These are phyloP conservation scores for Mucor velutinosus DNA, from an alignment of 371 early-diverging fungal genomes.

Conservation along the genomic window DNA sequence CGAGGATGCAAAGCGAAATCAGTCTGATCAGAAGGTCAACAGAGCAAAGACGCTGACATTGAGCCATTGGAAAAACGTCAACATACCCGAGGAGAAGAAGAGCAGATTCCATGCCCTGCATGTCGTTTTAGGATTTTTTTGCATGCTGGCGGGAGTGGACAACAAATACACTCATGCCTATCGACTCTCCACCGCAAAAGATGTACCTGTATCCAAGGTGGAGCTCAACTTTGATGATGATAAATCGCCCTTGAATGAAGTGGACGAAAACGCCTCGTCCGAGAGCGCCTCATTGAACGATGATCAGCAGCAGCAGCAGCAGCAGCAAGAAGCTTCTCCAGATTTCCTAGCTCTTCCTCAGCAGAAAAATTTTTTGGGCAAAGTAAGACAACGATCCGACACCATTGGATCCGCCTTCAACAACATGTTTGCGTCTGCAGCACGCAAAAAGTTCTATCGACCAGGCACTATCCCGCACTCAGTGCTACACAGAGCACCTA, in stretches of 20 bases:
- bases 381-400: conserved; percentile 29
- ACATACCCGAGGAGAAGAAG: conserved; percentile 30
- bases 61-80: conserved; percentile 60
- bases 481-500: conserved; percentile 39
- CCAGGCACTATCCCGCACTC: conserved; percentile 48
- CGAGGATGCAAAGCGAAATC: conserved; percentile 92
- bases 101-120: conserved; percentile 27
- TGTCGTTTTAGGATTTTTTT: conserved; percentile 39
- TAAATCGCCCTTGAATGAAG: conserved; percentile 13
- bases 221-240: conserved; percentile 14
- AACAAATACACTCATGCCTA: conserved; percentile 24
- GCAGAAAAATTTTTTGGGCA: conserved; percentile 1
- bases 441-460: conserved; percentile 31
- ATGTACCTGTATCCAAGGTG: conserved; percentile 3
- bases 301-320: background rate
- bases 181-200: conserved; percentile 24
- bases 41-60: conserved; percentile 52
- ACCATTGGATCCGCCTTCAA: conserved; percentile 37
- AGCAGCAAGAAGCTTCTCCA: background rate
- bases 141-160: conserved; percentile 26
- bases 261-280: conserved; percentile 6
- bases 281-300: background rate
- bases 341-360: conserved; percentile 1
- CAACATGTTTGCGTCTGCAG: conserved; percentile 25
- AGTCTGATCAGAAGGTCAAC: conserved; percentile 78